A percentile compares a stretch with the other conserved stretches of the same genome.
Evolutionary conservation across 345 rosid species (phyloP).

Genomic region (Angophora floribunda): DNA sequence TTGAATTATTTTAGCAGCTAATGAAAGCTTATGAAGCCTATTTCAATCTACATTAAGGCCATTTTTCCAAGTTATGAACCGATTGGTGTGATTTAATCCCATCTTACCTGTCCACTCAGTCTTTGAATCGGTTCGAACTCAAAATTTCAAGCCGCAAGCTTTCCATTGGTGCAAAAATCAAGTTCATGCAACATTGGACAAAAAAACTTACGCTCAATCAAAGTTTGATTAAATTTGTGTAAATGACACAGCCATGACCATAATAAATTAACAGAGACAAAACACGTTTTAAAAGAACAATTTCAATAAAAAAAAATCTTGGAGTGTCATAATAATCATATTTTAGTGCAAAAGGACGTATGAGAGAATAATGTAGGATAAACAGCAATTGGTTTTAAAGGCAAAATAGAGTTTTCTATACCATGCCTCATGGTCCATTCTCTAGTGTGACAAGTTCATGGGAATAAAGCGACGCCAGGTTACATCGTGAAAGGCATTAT

Average conservation of each 20-base stretch:
- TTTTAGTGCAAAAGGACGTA: no score
- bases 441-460: conserved; percentile 68
- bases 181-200: background rate
- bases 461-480: conserved; percentile 88
- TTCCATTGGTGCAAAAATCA: background rate
- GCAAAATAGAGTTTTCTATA: no score
- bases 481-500: conserved; percentile 43
- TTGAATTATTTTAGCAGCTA: background rate
- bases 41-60: background rate
- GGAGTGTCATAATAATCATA: no score
- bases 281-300: no score
- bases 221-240: background rate
- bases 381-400: no score
- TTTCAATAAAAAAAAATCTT: no score
- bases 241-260: background rate
- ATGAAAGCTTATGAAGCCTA: background rate
- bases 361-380: no score
- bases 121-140: background rate
- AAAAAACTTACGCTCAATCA: background rate
- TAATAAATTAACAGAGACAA: no score
- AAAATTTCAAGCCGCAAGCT: background rate
- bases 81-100: background rate
- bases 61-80: background rate
- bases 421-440: conserved; percentile 42
- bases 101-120: background rate